Evolutionary conservation across 148 eudicot genomes (phyloP).

Genomic region (Cornus florida): DNA sequence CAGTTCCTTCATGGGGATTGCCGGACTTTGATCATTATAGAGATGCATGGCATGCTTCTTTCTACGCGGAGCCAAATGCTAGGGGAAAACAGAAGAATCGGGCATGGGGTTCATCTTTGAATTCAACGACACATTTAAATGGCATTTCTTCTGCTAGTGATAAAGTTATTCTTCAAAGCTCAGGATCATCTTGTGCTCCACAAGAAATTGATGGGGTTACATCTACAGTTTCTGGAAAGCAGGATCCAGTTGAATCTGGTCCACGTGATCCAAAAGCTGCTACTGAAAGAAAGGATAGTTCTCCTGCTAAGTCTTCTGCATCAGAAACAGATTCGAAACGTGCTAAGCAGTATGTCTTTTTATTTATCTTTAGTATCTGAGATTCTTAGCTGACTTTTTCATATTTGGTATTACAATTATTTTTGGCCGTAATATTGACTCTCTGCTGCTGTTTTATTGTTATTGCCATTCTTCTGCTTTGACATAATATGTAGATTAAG

Average conservation of each 20-base stretch:
- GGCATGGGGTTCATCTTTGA: constrained; percentile 44
- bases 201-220: constrained; percentile 44
- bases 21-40: constrained; percentile 57
- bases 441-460: background rate
- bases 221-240: constrained; percentile 48
- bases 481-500: background rate
- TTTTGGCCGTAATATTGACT: background rate
- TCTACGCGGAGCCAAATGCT: constrained; percentile 38
- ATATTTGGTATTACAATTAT: background rate
- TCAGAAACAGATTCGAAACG: constrained; percentile 82
- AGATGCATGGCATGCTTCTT: constrained; percentile 46
- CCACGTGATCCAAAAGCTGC: constrained; percentile 51
- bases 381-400: background rate
- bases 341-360: constrained; percentile 81
- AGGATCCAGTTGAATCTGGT: constrained; percentile 49
- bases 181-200: constrained; percentile 35
- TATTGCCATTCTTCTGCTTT: background rate
- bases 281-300: constrained; percentile 59
- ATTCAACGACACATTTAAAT: constrained; percentile 35
- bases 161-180: constrained; percentile 37
- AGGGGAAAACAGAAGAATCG: constrained; percentile 49
- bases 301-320: constrained; percentile 45
- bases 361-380: background rate
- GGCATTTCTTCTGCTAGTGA: constrained; percentile 51
- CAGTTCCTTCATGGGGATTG: constrained; percentile 66